Base-by-base conservation (phyloP, 1,284 basidiomycete genomes). In the Thecaphora thlaspeos region DNA sequence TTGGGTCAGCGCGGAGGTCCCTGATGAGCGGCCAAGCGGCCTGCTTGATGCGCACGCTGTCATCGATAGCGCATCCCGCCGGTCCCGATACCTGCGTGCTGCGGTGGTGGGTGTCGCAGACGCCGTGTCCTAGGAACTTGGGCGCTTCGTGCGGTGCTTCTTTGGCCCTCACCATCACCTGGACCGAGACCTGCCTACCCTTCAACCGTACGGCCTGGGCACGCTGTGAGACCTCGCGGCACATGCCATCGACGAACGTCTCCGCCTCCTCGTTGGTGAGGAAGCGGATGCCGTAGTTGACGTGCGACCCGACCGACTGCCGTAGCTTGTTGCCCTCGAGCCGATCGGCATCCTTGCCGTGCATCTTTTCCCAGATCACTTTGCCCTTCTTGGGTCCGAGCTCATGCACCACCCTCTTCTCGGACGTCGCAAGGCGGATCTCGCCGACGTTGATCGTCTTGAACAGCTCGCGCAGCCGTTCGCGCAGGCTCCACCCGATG, bases 41-140 rank as follows among this genome's bases (percentile, higher is more conserved):
- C n/a, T 85, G 82, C 0, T 85, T 88, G 43, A 98, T 88, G 41
- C 86, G 78, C 38, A 80, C 81, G 1, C 83, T 80, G 61, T 94
- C 87, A 71, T 86, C 87, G 0, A 90, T 91, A 2, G 90, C 85
- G 21, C 52, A 54, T 4, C 57, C 59, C 10, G 49, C 57, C 0
- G 63, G 57, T 2, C 54, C 55, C 9, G 82, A 79, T 1, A 93
- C 80, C 1, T 84, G 78, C 0, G 80, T 80, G 62, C 89, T 88
- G 73, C 88, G 89, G 75, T 86, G 91, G 80, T 87, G 88, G 0
- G 86, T 83, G 48, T 92, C 87, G 77, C 92, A 96, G 11, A 84
- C 79, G 1, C 94, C 94, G 71, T 97, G 93, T 0, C 94, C 94
- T 65, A 97, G 82, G 63, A 96, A 96, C 88, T 97, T 98, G 0